Evolutionary conservation across 2,329 filamentous ascomycete species (phyloP).

Genomic region (Lasiodiplodia gonubiensis): DNA sequence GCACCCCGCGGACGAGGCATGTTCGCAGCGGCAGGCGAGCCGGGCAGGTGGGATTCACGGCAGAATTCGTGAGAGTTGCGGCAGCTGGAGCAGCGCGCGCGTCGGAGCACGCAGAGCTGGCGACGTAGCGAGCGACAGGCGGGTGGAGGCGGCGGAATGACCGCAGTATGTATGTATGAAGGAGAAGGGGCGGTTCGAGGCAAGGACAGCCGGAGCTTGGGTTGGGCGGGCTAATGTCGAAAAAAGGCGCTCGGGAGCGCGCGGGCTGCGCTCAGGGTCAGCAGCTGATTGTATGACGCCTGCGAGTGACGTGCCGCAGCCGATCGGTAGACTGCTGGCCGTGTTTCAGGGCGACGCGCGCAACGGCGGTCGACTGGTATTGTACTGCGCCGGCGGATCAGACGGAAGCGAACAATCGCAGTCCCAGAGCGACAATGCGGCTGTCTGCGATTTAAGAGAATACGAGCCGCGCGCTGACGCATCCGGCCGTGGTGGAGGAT

Average conservation of each 20-base stretch:
- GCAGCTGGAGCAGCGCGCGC: slow-evolving; percentile 9
- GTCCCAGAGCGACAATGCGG: slow-evolving; percentile 5
- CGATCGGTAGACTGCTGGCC: slow-evolving; percentile 21
- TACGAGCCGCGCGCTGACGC: slow-evolving; percentile 25
- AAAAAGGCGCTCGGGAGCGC: slow-evolving; percentile 9
- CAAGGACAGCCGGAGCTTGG: background rate
- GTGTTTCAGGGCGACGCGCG: slow-evolving; percentile 24
- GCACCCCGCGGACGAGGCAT: slow-evolving; percentile 43
- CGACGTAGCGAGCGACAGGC: slow-evolving; percentile 16
- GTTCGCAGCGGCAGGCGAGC: slow-evolving; percentile 23
- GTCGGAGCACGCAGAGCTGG: slow-evolving; percentile 11
- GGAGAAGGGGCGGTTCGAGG: slow-evolving; percentile 20
- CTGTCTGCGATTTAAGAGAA: slow-evolving; percentile 20
- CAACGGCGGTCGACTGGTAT: slow-evolving; percentile 7
- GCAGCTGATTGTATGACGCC: slow-evolving; percentile 16
- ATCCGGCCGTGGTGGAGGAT: slow-evolving; percentile 27
- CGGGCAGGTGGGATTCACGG: slow-evolving; percentile 12
- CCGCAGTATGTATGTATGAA: background rate
- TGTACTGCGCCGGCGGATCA: slow-evolving; percentile 3
- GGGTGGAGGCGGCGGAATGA: background rate
- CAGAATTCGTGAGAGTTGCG: background rate
- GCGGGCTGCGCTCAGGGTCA: slow-evolving; percentile 17
- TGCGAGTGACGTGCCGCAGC: slow-evolving; percentile 8
- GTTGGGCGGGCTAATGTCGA: background rate
- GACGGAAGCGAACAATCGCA: slow-evolving; percentile 20